Conservation (phyloP, 1,284 basidiomycete genomes). For the Erythrobasidium hasegawianum region DNA sequence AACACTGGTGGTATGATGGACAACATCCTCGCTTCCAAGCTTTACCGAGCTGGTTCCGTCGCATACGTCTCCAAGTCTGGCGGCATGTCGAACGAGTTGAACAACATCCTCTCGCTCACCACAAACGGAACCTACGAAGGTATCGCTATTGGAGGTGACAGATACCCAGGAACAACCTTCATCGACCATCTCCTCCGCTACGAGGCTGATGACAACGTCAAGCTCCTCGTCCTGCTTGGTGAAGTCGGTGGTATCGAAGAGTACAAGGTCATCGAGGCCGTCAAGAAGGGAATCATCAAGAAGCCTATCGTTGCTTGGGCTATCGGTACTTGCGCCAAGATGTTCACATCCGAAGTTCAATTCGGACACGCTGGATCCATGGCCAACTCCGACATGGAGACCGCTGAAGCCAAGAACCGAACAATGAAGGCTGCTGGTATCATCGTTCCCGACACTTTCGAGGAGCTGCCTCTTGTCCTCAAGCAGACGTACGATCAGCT, state of each 20-base stretch:
- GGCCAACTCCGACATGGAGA: slow-evolving; percentile 97
- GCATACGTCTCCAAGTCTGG: slow-evolving; percentile 99
- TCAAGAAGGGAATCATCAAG: slow-evolving; percentile 87
- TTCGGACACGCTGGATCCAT: slow-evolving; percentile 98
- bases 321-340: slow-evolving; percentile 99
- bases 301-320: slow-evolving; percentile 99
- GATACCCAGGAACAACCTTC: slow-evolving; percentile 97
- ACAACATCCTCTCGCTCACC: slow-evolving; percentile 86
- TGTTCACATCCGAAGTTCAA: slow-evolving; percentile 99
- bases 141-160: slow-evolving; percentile 98
- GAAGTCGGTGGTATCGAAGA: slow-evolving; percentile 99
- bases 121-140: slow-evolving; percentile 99
- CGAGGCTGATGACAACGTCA: slow-evolving; percentile 94
- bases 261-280: slow-evolving; percentile 97
- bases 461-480: slow-evolving; percentile 83
- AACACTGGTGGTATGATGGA: slow-evolving; percentile 99
- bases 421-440: slow-evolving; percentile 95
- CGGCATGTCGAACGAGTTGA: slow-evolving; percentile 99
- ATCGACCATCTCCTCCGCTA: slow-evolving; percentile 98
- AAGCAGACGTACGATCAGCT: slow-evolving; percentile 81
- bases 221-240: slow-evolving; percentile 96
- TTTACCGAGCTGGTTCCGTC: slow-evolving; percentile 94
- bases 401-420: slow-evolving; percentile 93
- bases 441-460: slow-evolving; percentile 96
- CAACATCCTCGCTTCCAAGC: slow-evolving; percentile 97